Evolutionary conservation across 192 early-diverging fungal species (phyloP).

Genomic region (Coemansia umbellata): DNA sequence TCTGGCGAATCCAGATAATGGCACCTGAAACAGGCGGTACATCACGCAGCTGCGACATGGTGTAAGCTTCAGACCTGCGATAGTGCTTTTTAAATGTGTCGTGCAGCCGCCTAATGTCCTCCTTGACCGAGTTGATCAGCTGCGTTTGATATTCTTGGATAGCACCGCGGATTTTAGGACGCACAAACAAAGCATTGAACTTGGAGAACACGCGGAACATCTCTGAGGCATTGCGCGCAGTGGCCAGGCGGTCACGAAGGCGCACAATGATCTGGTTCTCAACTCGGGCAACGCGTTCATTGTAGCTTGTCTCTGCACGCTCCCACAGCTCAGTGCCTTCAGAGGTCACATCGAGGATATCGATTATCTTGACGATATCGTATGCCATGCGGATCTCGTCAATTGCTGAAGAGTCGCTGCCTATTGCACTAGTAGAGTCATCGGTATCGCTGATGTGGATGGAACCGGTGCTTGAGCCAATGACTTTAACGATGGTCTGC

Average conservation of each 20-base stretch:
- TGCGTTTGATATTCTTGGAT: slow-evolving; percentile 99
- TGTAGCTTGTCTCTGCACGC: slow-evolving; percentile 84
- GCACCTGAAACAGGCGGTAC: slow-evolving; percentile 87
- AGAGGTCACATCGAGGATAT: slow-evolving; percentile 89
- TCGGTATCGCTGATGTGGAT: slow-evolving; percentile 10
- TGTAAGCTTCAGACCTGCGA: slow-evolving; percentile 77
- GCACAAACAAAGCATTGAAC: slow-evolving; percentile 99
- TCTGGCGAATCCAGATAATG: slow-evolving; percentile 96
- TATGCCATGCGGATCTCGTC: slow-evolving; percentile 89
- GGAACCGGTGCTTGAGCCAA: slow-evolving; percentile 51
- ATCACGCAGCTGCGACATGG: slow-evolving; percentile 91
- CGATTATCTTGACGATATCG: slow-evolving; percentile 87
- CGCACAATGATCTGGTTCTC: slow-evolving; percentile 97
- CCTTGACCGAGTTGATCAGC: slow-evolving; percentile 96
- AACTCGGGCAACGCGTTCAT: slow-evolving; percentile 89
- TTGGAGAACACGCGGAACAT: slow-evolving; percentile 99
- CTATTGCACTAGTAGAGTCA: not conserved
- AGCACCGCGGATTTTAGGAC: slow-evolving; percentile 99
- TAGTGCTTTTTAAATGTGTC: slow-evolving; percentile 95
- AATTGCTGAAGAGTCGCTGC: slow-evolving; percentile 68
- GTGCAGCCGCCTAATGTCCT: slow-evolving; percentile 93
- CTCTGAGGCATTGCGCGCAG: slow-evolving; percentile 94
- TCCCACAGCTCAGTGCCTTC: slow-evolving; percentile 95
- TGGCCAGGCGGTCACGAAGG: slow-evolving; percentile 89
- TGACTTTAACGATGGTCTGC: slow-evolving; percentile 91